These are phyloP conservation scores for Ophiostoma novo-ulmi DNA, from an alignment of 2,329 filamentous ascomycete species.

Conservation along the genomic window DNA sequence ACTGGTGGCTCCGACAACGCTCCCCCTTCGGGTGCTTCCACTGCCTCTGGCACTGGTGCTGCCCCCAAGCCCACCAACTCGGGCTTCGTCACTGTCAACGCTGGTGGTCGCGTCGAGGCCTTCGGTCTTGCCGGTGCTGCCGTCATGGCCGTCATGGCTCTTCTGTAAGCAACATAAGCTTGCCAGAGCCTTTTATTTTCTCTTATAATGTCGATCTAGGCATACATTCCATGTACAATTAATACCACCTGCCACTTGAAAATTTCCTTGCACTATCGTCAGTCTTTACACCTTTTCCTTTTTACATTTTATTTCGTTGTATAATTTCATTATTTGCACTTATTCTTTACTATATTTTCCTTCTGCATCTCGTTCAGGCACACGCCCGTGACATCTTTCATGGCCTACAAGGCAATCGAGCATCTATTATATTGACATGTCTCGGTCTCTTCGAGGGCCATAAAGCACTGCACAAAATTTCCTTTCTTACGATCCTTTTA, in stretches of 20 bases:
- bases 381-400: not conserved
- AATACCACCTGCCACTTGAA: slow-evolving; percentile 21
- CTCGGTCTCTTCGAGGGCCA: not conserved
- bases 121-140: slow-evolving; percentile 42
- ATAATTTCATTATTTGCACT: not conserved
- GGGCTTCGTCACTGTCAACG: slow-evolving; percentile 36
- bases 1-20: not conserved
- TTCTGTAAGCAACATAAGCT: slow-evolving; percentile 39
- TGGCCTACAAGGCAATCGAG: not conserved
- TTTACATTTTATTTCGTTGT: slow-evolving; percentile 12
- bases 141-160: slow-evolving; percentile 42
- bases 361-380: slow-evolving; percentile 11
- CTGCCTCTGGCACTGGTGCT: slow-evolving; percentile 27
- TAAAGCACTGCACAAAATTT: slow-evolving; percentile 16
- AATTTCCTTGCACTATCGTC: slow-evolving; percentile 3
- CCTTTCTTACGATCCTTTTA: slow-evolving; percentile 56
- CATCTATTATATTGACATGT: not conserved
- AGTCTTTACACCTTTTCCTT: not conserved
- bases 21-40: not conserved
- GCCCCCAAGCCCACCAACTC: slow-evolving; percentile 34
- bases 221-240: slow-evolving; percentile 26
- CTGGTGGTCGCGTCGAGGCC: slow-evolving; percentile 36
- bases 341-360: slow-evolving; percentile 9
- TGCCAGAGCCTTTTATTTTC: slow-evolving; percentile 4
- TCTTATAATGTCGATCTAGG: slow-evolving; percentile 16